Percentiles rank a stretch among this genome's conserved stretches.
phyloP scores from a whole-genome alignment of 768 basidiomycete species.

The Porpolomopsis calyptriformis region DNA sequence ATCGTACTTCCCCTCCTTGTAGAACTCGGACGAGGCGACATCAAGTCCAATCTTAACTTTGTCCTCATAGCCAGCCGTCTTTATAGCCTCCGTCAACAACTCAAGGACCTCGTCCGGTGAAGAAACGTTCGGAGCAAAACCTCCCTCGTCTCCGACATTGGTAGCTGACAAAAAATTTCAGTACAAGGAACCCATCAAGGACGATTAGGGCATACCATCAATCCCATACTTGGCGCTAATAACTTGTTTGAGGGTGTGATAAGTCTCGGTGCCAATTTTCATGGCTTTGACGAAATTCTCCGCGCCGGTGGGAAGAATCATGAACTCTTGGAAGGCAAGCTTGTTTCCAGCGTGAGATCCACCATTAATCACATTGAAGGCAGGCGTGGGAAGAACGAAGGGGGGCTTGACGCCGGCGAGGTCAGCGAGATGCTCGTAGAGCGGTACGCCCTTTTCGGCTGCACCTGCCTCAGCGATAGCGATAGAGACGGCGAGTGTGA shows the following conservation, averaged over 20 bases:
- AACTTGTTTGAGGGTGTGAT: slow-evolving; percentile 97
- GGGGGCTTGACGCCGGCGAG: slow-evolving; percentile 93
- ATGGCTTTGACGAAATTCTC: slow-evolving; percentile 88
- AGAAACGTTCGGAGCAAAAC: slow-evolving; percentile 96
- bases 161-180: slow-evolving; percentile 47
- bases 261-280: slow-evolving; percentile 97
- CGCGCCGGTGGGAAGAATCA: slow-evolving; percentile 96
- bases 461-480: slow-evolving; percentile 91
- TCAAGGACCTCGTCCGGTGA: slow-evolving; percentile 97
- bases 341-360: slow-evolving; percentile 99
- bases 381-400: slow-evolving; percentile 82
- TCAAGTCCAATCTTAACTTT: slow-evolving; percentile 99
- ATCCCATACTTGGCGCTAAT: slow-evolving; percentile 99
- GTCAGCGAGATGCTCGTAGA: slow-evolving; percentile 93
- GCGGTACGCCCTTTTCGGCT: slow-evolving; percentile 87
- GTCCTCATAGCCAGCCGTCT: slow-evolving; percentile 95
- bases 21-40: slow-evolving; percentile 98
- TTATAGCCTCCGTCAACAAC: slow-evolving; percentile 90
- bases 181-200: slow-evolving; percentile 11
- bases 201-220: slow-evolving; percentile 54
- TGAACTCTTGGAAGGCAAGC: slow-evolving; percentile 99
- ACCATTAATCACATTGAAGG: slow-evolving; percentile 99
- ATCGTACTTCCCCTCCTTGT: slow-evolving; percentile 99
- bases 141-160: slow-evolving; percentile 99
- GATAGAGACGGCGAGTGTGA: slow-evolving; percentile 97